Evolutionary conservation across 1,139 yeast species (phyloP).

Genomic region (Suhomyces kunorum): DNA sequence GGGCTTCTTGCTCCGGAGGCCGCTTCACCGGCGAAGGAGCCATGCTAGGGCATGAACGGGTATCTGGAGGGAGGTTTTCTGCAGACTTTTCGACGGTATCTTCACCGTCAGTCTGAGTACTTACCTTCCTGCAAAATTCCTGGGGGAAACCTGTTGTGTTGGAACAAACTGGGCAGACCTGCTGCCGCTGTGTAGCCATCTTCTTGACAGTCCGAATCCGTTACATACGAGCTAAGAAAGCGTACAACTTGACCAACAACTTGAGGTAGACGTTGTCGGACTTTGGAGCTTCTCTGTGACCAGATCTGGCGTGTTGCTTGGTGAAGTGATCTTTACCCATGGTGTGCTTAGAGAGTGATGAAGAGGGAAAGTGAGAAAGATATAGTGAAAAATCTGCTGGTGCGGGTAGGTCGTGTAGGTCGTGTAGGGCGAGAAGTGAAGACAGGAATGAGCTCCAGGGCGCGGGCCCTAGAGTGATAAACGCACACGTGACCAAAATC

Average conservation of each 20-base stretch:
- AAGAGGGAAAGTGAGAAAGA: constrained; percentile 7
- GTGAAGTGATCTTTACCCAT: constrained; percentile 99
- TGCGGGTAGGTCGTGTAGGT: too few relatives aligned
- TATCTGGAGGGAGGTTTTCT: constrained; percentile 1
- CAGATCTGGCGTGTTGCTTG: constrained; percentile 93
- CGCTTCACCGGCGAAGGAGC: constrained; percentile 14
- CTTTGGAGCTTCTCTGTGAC: constrained; percentile 99
- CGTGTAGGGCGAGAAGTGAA: constrained; percentile 8
- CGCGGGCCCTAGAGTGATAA: constrained; percentile 6
- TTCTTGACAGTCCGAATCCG: constrained; percentile 11
- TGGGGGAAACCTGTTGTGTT: constrained; percentile 4
- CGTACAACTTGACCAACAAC: constrained; percentile 95
- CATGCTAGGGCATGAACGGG: constrained; percentile 1
- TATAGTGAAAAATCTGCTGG: constrained; percentile 11
- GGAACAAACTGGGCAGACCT: constrained; percentile 4
- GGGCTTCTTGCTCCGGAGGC: constrained; percentile 12
- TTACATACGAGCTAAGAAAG: constrained; percentile 98
- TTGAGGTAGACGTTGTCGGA: constrained; percentile 98
- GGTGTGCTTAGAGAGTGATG: constrained; percentile 21
- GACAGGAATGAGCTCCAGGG: too few relatives aligned
- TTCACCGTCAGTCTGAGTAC: constrained; percentile 13
- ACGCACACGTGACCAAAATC: background rate
- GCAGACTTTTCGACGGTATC: constrained; percentile 15
- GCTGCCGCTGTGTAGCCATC: constrained; percentile 10
- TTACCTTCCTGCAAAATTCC: constrained; percentile 12